Evolutionary conservation across 2,329 filamentous ascomycete genomes (phyloP), one percentile per base, ranked within the genome.

Genomic region (Calonectria crousiana): DNA sequence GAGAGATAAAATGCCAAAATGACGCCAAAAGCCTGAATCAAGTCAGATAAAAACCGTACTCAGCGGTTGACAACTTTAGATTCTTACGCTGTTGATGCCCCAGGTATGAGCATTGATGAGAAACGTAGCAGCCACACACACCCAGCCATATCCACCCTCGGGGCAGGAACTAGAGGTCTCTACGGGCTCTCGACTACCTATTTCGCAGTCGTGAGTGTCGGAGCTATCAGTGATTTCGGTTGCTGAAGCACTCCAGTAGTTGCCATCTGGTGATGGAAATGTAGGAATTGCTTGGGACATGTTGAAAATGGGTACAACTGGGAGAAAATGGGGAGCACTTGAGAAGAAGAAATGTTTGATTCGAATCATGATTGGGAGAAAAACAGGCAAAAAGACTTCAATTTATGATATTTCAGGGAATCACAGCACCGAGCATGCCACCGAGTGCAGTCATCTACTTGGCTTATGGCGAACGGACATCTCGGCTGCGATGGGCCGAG

Each of bases 121-220:
- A 72, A 82, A 81, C 10, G 82, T 80, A 58, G 80, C 80, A n/a
- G 78, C 75, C 4, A 82, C 80, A 67, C 80, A 82, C 1, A 85
- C 79, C 85, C 84, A 86, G 51, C 83, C 85, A 77, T 92, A 92
- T 14, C 91, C 90, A 49, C 91, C 90, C 78, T 92, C 69, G 13
- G 69, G 69, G 28, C 36, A 65, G 32, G 56, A 28, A 28, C 18
- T 14, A 2, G 41, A 23, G 3, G 32, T n/a, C 1, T 65, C 60
- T 6, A 65, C 13, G 18, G 38, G 28, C 6, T 41, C n/a, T 13
- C 13, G n/a, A 38, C 14, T 26, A 16, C 41, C 11, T 41, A 16
- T 28, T 62, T 62, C 56, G 23, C 56, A 62, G 14, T 62, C 56
- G 56, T 34, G 41, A 10, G 13, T 13, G 23, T 62, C 34, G 23